A percentile compares a stretch with the other conserved stretches of the same genome.
Conservation (phyloP, 176 grass and related monocot species). For the Chloris gayana region DNA sequence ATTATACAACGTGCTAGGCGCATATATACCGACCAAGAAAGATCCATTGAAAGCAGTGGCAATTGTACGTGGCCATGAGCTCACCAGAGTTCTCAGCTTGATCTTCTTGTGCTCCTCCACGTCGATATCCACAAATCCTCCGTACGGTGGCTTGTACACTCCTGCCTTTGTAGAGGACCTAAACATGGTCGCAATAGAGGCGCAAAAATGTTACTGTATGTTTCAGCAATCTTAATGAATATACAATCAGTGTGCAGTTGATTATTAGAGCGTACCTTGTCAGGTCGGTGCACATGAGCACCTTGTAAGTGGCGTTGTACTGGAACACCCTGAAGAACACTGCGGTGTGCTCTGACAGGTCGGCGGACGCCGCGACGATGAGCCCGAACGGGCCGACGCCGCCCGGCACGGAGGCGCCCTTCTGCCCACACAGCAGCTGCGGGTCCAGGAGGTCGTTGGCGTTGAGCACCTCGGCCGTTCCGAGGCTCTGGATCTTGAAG, state of each 20-base stretch:
- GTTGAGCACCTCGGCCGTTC: conserved; percentile 45
- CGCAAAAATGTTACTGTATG: background rate
- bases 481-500: conserved; percentile 60
- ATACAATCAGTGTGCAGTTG: background rate
- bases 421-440: conserved; percentile 56
- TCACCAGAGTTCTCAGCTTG: conserved; percentile 78
- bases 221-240: background rate
- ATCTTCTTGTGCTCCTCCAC: conserved; percentile 49
- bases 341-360: conserved; percentile 65
- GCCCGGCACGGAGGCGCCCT: conserved; percentile 54
- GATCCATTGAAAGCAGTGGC: no score
- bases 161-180: conserved; percentile 49
- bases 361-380: conserved; percentile 58
- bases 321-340: conserved; percentile 80
- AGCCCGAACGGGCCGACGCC: conserved; percentile 79
- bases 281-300: conserved; percentile 73
- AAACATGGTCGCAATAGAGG: background rate
- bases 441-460: conserved; percentile 51
- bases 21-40: no score
- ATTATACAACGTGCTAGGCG: background rate
- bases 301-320: conserved; percentile 32
- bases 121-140: conserved; percentile 69
- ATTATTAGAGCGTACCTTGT: background rate
- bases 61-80: background rate
- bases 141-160: conserved; percentile 55